Base-by-base conservation (phyloP, 2,329 filamentous ascomycete species). In the Epichloe brachyelytri region DNA sequence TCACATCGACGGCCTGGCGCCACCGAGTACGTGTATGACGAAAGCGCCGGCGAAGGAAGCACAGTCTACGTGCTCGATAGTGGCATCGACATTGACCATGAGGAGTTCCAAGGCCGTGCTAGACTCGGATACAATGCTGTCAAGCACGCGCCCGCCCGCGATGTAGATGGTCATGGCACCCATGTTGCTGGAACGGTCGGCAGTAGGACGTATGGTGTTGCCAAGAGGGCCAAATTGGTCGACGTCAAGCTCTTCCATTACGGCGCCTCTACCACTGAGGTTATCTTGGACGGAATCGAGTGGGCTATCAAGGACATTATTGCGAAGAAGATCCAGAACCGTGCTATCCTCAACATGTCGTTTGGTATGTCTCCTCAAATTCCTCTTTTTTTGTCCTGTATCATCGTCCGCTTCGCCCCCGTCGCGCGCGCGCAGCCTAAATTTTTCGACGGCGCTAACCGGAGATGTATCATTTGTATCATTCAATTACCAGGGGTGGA, bases 61-160 rank as follows among this genome's bases (percentile, higher is more conserved):
- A 78, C 69, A 53, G 65, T 71, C 46, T 81, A 80, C 59, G 63
- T 81, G 48, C 63, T 80, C 51, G 78, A 81, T 60, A 78, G 73
- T 0, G 77, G 78, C 38, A 72, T 80, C 49, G 66, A 68, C 41
- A 68, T 63, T 19, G 51, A 59, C 5, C 77, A 81, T 58, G 37
- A 60, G 49, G 65, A 74, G 43, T 75, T 75, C 45, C 68, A 67
- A 45, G 68, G 68, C 10, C 69, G 72, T 10, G 72, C 71, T 34
- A 60, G 56, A 19, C 64, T 62, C 36, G 67, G 68, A 4, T 64
- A 62, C 52, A 71, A 68, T 41, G 65, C 63, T 17, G 61, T 60
- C 48, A 63, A 64, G 48, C 59, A 58, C 39, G 60, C 65, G 45
- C 62, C 62, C 49, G 38, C 41, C 38, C 57, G 59, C 34, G 66